These are phyloP conservation scores for Ruellia speciosa DNA, from an alignment of 305 asterid species.

Conservation along the genomic window DNA sequence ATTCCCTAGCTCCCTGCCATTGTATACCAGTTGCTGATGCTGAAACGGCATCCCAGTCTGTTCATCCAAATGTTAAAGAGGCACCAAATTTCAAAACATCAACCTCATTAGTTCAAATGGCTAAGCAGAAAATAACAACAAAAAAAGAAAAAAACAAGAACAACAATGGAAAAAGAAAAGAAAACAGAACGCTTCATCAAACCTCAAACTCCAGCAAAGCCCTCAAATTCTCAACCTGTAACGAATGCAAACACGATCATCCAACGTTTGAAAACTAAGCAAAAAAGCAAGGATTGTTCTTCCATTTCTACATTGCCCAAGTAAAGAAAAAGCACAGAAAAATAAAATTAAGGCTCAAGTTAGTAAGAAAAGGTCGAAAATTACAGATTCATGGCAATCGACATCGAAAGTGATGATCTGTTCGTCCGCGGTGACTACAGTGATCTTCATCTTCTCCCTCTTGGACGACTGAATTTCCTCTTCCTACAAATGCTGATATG, in stretches of 20 bases:
- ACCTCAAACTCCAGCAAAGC: conserved; percentile 98
- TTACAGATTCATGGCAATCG: conserved; percentile 87
- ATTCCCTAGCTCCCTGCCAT: conserved; percentile 76
- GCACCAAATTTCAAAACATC: conserved; percentile 9
- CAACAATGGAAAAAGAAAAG: too few relatives aligned
- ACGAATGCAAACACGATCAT: background rate
- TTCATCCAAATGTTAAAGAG: conserved; percentile 22
- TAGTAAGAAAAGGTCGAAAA: conserved; percentile 6
- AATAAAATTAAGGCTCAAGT: conserved; percentile 9
- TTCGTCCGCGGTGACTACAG: conserved; percentile 90
- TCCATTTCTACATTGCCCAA: background rate
- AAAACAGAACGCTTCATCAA: conserved; percentile 13
- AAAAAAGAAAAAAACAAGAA: background rate
- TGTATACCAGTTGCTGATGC: conserved; percentile 75
- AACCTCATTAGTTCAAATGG: conserved; percentile 3
- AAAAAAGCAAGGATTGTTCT: background rate
- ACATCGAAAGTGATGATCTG: conserved; percentile 73
- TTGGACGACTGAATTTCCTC: too few relatives aligned
- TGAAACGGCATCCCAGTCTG: conserved; percentile 72
- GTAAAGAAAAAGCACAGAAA: background rate
- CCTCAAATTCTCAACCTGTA: conserved; percentile 95
- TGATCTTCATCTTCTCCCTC: conserved; percentile 73
- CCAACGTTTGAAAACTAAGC: background rate
- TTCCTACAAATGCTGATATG: too few relatives aligned
- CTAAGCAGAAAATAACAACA: background rate